Evolutionary conservation across 2,329 filamentous ascomycete species (phyloP).

Genomic region (Aureobasidium sp.): DNA sequence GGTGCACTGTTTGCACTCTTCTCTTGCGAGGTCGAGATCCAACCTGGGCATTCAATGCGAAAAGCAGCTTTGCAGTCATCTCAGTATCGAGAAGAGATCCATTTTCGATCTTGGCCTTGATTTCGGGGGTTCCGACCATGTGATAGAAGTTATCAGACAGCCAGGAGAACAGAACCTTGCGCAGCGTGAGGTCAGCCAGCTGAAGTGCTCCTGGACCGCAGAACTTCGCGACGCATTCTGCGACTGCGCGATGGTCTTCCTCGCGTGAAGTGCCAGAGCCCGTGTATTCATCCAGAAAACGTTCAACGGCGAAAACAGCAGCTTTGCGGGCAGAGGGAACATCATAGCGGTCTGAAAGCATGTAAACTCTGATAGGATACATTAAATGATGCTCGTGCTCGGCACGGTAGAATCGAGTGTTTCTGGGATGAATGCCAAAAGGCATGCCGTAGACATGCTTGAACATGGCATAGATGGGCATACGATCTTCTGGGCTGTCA

Average conservation of each 20-base stretch:
- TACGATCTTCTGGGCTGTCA: neutral
- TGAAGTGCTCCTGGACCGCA: neutral
- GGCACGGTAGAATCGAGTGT: too few species aligned
- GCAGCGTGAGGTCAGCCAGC: neutral
- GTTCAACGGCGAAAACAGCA: too few species aligned
- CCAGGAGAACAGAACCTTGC: neutral
- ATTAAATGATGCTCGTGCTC: too few species aligned
- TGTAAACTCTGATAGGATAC: neutral
- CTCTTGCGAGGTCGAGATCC: neutral
- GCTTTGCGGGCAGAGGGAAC: neutral
- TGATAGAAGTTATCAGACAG: neutral
- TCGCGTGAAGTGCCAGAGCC: too few species aligned
- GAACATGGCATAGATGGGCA: neutral
- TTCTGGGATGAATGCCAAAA: neutral
- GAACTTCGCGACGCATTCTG: neutral
- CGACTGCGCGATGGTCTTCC: too few species aligned
- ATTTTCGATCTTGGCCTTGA: neutral
- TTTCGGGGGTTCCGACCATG: too few species aligned
- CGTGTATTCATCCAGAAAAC: too few species aligned
- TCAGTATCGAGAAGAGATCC: neutral
- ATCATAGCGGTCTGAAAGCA: neutral
- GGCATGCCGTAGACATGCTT: neutral
- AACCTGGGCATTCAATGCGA: neutral
- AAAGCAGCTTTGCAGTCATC: neutral
- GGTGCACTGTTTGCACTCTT: too few species aligned